Base-by-base conservation (phyloP, 345 rosid genomes). In the Kandelia obovata region DNA sequence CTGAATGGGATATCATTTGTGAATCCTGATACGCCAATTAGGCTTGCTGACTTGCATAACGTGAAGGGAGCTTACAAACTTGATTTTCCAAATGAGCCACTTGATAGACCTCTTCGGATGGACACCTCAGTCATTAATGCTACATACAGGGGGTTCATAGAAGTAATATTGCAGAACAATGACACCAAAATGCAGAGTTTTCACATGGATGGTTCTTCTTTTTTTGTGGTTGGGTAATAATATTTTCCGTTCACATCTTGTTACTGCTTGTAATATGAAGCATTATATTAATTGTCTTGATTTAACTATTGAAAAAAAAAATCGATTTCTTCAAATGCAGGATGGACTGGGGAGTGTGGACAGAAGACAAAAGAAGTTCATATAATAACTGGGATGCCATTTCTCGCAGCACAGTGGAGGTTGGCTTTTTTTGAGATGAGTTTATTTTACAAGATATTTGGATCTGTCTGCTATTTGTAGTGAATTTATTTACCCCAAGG, bases 171-270 rank as follows among this genome's bases (percentile, higher is more conserved):
- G 75, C 99, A 92, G 86, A 95, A 89, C 79, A 90, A 87, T 61
- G 97, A 95, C 80, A 92, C 96, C 65, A 85, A 58, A 80, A 82
- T 95, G 82, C 96, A 83, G 76, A 92, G 97, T 84, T 86, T 95
- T 76, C 97, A 95, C 75, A 78, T 88, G 70, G 77, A 86, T 77
- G 97, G 97, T 51, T 95, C 89, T 77, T 67, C 99, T 8, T 89
- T 88, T 77, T 95, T 85, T 64, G 88, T 95, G 52, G 97, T 88
- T 52, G 99, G 91, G 99, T 92, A 83, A 80, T 90, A 16, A 67
- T 0, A 34, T 25, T 25, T 25, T 56, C 37, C 46, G 37, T 27
- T 34, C 5, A 28, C 30, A 19, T n/a, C 39, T 34, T 19, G 28
- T 13, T 34, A 25, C 64, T 57, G 53, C 21, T 20, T 55, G 16